phyloP scores from a whole-genome alignment of 2,329 filamentous ascomycete species.

The Fonsecaea pugnacius region DNA sequence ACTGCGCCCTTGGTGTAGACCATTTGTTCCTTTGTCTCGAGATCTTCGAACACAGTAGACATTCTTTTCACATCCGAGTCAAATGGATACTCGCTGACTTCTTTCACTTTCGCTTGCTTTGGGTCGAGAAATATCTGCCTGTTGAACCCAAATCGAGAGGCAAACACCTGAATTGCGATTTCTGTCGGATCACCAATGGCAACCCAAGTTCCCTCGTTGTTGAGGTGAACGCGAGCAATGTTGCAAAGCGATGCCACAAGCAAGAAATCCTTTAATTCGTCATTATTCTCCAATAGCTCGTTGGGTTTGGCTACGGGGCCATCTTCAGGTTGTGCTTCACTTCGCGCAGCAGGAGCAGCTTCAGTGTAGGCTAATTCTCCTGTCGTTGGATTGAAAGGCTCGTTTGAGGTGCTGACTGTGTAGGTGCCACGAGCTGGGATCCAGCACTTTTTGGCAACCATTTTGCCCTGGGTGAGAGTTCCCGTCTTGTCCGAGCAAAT shows the following conservation, averaged over 20 bases:
- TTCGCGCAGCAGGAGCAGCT: neutral
- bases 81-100: conserved; percentile 72
- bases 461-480: conserved; percentile 63
- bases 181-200: conserved; percentile 72
- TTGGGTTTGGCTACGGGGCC: conserved; percentile 28
- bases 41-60: conserved; percentile 67
- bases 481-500: conserved; percentile 58
- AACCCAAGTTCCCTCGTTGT: conserved; percentile 61
- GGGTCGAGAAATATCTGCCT: conserved; percentile 58
- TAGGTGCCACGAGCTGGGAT: conserved; percentile 63
- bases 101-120: conserved; percentile 57
- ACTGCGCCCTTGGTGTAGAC: conserved; percentile 60
- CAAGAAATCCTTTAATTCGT: conserved; percentile 60
- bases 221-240: conserved; percentile 64
- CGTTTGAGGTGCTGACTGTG: conserved; percentile 59
- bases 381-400: conserved; percentile 62
- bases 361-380: conserved; percentile 52
- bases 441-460: conserved; percentile 66
- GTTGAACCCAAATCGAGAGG: conserved; percentile 69
- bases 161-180: conserved; percentile 76
- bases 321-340: conserved; percentile 40
- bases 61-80: conserved; percentile 77
- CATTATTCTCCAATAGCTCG: conserved; percentile 47
- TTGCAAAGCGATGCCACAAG: conserved; percentile 69
- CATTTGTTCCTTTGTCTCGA: conserved; percentile 38